Base-by-base conservation (phyloP, 306 rosid species). In the Cucurbita moschata region DNA sequence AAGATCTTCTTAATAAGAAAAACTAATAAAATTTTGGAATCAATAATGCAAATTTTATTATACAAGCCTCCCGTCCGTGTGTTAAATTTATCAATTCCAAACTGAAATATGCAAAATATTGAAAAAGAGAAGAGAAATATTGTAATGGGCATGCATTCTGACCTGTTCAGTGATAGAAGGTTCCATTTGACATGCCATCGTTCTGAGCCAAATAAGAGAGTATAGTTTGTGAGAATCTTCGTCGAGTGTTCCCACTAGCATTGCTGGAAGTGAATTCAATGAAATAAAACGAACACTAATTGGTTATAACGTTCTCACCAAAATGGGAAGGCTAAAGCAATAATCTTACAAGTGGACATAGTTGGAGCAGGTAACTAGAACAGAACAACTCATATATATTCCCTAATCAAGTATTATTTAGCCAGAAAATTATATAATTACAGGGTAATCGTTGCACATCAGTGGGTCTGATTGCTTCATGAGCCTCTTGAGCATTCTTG, bases 401-500 rank as follows among this genome's bases (percentile, higher is more conserved):
- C 53, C 16, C 11, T 30, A 11, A 59, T 10, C 63, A 71, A 83
- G 43, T n/a, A 12, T 14, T 74, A 79, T 21, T 21, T 8, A 50
- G 76, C 60, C 37, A 65, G 46, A 72, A 54, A 73, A 70, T 54
- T 21, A 62, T 38, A 21, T 74, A 46, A 49, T 87, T 90, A 91
- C 99, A 94, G 86, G 99, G 99, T 47, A 83, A 75, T 80, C 83
- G 83, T 75, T 73, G 76, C 75, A 94, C 86, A 84, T 94, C 95
- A 21, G 99, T 91, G 12, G 99, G 96, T 80, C 99, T 91, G 78
- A 94, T 94, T 49, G 97, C 99, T 85, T 94, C 99, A 81, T 94
- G 97, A 79, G 97, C 99, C 87, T 94, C 99, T 82, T 94, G 97
- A 73, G 99, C 97, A 86, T 91, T 94, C 89, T 94, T 94, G 78